Conservation (phyloP, 345 rosid species). For the Salix brachista region DNA sequence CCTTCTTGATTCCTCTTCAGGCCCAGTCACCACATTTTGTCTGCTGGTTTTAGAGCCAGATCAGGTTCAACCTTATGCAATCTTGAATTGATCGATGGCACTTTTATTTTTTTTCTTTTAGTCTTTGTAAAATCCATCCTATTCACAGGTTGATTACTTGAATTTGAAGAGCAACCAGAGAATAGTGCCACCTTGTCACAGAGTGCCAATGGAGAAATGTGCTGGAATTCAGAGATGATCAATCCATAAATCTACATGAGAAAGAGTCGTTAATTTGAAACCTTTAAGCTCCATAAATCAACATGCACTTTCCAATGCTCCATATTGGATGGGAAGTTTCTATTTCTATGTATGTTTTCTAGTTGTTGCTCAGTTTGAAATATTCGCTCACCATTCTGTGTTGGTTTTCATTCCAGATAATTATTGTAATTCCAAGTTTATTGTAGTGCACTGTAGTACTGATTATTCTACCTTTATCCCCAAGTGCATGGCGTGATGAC, state of each 20-base stretch:
- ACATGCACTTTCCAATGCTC: neutral
- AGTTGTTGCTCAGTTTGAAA: neutral
- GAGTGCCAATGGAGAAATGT: constrained; percentile 40
- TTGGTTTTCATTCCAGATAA: neutral
- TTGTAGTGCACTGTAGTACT: constrained; percentile 12
- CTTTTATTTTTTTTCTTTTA: neutral
- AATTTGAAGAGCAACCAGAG: constrained; percentile 79
- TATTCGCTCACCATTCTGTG: neutral
- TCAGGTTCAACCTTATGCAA: constrained; percentile 44
- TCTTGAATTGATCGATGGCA: neutral
- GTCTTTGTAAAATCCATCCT: constrained; percentile 4
- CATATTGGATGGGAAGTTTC: neutral
- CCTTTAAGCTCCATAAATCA: neutral
- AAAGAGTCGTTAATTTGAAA: neutral
- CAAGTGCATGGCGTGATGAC: too few species aligned
- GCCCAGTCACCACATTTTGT: constrained; percentile 63
- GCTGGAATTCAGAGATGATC: constrained; percentile 62
- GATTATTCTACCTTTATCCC: neutral
- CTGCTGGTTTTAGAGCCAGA: constrained; percentile 72
- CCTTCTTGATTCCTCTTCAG: constrained; percentile 54
- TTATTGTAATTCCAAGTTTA: constrained; percentile 4
- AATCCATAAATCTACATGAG: constrained; percentile 39
- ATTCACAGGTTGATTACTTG: constrained; percentile 76
- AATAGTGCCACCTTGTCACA: constrained; percentile 38
- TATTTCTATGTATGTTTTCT: neutral